Percentiles rank a stretch among this genome's conserved stretches.
Evolutionary conservation across 169 alveolate genomes (phyloP).

Genomic region (Perkinsus olseni): DNA sequence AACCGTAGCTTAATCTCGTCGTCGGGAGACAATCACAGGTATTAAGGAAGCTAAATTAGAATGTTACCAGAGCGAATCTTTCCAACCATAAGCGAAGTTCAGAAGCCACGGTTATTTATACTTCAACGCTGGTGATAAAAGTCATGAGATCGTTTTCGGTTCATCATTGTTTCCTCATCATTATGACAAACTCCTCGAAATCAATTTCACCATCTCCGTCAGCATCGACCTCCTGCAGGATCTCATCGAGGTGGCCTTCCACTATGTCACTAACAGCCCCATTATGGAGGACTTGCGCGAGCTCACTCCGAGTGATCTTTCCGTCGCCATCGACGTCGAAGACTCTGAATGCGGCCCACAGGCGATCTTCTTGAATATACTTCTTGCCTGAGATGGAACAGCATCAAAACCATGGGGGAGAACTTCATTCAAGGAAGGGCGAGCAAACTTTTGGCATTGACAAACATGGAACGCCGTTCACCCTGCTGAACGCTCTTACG

Average conservation of each 20-base stretch:
- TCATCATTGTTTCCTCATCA: constrained; percentile 21
- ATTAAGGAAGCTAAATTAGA: too few species aligned
- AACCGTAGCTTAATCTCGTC: too few species aligned
- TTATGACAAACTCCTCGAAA: constrained; percentile 44
- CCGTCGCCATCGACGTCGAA: constrained; percentile 65
- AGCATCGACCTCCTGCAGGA: constrained; percentile 55
- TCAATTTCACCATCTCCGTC: constrained; percentile 56
- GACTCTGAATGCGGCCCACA: constrained; percentile 59
- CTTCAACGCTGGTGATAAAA: not conserved
- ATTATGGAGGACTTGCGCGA: constrained; percentile 31
- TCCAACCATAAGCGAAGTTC: too few species aligned
- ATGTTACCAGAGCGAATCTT: too few species aligned
- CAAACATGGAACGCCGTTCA: too few species aligned
- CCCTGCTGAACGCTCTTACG: constrained; percentile 30
- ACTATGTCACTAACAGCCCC: constrained; percentile 13
- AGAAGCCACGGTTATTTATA: too few species aligned
- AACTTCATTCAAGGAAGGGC: not conserved
- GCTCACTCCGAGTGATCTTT: constrained; percentile 54
- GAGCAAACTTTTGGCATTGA: too few species aligned
- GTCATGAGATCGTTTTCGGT: not conserved
- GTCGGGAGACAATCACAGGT: too few species aligned
- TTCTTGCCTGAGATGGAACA: constrained; percentile 15
- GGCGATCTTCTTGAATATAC: constrained; percentile 19
- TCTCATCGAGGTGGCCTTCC: constrained; percentile 36
- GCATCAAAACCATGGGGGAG: constrained; percentile 9